Evolutionary conservation across 768 basidiomycete species (phyloP).

Genomic region (Lactarius psammicola): DNA sequence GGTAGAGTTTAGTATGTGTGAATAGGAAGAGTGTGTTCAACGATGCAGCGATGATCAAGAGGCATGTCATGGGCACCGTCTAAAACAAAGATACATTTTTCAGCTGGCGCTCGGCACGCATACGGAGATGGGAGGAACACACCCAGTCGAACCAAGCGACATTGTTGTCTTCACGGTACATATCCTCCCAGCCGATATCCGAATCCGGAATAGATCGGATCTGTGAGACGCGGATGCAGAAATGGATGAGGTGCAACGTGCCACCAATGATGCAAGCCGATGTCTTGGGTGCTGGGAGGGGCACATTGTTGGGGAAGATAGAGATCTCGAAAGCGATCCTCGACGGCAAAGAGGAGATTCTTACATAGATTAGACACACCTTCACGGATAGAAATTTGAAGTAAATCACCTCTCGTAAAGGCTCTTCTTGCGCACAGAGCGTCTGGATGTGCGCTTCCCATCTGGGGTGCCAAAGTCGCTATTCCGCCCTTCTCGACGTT

Average conservation of each 20-base stretch:
- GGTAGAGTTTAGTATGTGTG: constrained; percentile 66
- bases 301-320: constrained; percentile 78
- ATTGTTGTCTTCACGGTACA: constrained; percentile 64
- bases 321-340: constrained; percentile 74
- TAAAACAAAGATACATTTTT: constrained; percentile 33
- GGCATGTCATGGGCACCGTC: constrained; percentile 63
- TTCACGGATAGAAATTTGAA: background rate
- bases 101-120: background rate
- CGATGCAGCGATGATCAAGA: constrained; percentile 54
- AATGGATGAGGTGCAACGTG: constrained; percentile 63
- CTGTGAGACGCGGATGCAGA: constrained; percentile 61
- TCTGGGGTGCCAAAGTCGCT: constrained; percentile 36
- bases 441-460: constrained; percentile 44
- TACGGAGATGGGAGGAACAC: constrained; percentile 21
- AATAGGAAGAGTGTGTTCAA: constrained; percentile 67
- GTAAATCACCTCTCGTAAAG: constrained; percentile 56
- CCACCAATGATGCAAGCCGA: constrained; percentile 67
- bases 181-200: constrained; percentile 76
- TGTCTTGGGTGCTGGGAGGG: constrained; percentile 63
- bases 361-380: constrained; percentile 34
- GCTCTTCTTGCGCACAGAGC: constrained; percentile 62
- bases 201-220: constrained; percentile 57
- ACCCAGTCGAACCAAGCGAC: constrained; percentile 83
- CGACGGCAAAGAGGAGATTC: constrained; percentile 66
- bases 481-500: constrained; percentile 43